Percentiles rank a stretch among this genome's conserved stretches.
These are phyloP conservation scores for Dactylellina leptospora DNA, from an alignment of 2,329 filamentous ascomycete genomes.

Conservation along the genomic window DNA sequence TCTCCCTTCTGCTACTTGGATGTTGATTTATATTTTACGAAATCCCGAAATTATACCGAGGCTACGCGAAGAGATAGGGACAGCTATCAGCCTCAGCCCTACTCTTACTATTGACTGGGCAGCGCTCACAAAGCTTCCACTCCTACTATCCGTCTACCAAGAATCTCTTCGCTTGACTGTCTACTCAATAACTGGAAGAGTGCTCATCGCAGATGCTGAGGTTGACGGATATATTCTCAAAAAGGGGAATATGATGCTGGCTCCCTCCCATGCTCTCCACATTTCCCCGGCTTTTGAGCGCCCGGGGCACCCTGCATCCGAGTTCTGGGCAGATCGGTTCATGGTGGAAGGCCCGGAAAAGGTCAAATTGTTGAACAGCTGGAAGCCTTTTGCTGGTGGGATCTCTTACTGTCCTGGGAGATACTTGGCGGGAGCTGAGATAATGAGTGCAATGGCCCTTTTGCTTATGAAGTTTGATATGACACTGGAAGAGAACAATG, in stretches of 20 bases:
- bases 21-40: slow-evolving; percentile 31
- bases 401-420: slow-evolving; percentile 34
- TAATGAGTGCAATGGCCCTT: slow-evolving; percentile 6
- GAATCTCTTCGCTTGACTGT: slow-evolving; percentile 33
- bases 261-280: slow-evolving; percentile 30
- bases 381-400: slow-evolving; percentile 41
- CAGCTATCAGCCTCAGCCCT: slow-evolving; percentile 19
- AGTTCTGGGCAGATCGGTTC: slow-evolving; percentile 46
- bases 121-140: slow-evolving; percentile 20
- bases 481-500: slow-evolving; percentile 27
- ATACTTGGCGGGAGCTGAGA: slow-evolving; percentile 23
- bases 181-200: slow-evolving; percentile 30
- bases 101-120: slow-evolving; percentile 13
- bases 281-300: slow-evolving; percentile 27
- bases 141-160: slow-evolving; percentile 29
- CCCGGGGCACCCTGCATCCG: slow-evolving; percentile 20
- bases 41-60: slow-evolving; percentile 27
- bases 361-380: slow-evolving; percentile 39
- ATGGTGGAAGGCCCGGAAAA: slow-evolving; percentile 31
- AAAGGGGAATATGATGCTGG: slow-evolving; percentile 33
- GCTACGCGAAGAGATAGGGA: slow-evolving; percentile 20
- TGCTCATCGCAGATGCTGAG: slow-evolving; percentile 27
- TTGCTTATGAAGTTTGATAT: slow-evolving; percentile 37
- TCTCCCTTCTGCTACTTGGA: slow-evolving; percentile 14
- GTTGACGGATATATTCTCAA: slow-evolving; percentile 35